Evolutionary conservation across 164 flowering plant genomes (phyloP), one percentile per base, ranked within the genome.

Genomic region (Piper betle): DNA sequence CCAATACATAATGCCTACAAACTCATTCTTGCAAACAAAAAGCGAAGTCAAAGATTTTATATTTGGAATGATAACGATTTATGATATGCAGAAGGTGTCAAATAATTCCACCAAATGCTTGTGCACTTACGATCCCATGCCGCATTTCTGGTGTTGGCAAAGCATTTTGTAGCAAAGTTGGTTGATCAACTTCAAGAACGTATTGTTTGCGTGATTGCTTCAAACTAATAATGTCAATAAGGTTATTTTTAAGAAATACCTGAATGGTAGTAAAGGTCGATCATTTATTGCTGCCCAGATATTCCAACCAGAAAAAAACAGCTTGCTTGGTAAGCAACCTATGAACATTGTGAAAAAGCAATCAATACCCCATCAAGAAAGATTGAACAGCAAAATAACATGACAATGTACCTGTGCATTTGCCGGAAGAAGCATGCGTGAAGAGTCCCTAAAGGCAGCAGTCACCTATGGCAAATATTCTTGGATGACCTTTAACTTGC

Each of bases 271-370:
- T 25, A 93, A 66, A 66, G 98, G 97, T 11, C 92, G 87, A 68
- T 77, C 81, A 69, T 87, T 93, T 65, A 93, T 90, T 64, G 96
- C 99, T 61, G 99, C 99, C 99, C 99, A 93, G 25, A 93, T 64
- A 79, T 93, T 93, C 99, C 97, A 93, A 69, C 97, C 97, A 64
- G 92, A n/a, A 80, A 81, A 86, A 90, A 73, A 90, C 99, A 20
- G 99, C 99, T 78, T 93, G 88, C 74, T n/a, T 90, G 99, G 76
- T 87, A 87, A 55, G 97, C 99, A 72, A 93, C 99, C 99, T 92
- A 79, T 53, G 67, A 66, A 57, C 33, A 55, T 57, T 52, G 39
- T 58, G 38, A 16, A 55, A 8, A 10, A 55, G 39, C 8, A 15
- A 25, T 55, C 13, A 38, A 25, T 17, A 25, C 2, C 3, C 33